Base-by-base conservation (phyloP, 2,329 filamentous ascomycete genomes). In the Blumeria graminis region DNA sequence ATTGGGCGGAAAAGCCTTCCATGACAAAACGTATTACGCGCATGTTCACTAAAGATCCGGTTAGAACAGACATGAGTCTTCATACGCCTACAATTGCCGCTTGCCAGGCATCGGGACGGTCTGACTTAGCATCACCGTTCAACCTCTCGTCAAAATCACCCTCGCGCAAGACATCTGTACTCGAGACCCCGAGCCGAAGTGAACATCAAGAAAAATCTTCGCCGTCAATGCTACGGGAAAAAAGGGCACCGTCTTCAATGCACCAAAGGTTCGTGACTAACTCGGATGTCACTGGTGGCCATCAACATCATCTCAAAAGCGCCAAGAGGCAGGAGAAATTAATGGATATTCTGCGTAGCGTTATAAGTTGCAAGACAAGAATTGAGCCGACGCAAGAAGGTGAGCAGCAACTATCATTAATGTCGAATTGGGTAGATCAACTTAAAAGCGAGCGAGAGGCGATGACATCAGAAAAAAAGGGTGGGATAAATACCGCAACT, bases 341-440 rank as follows among this genome's bases (percentile, higher is more conserved):
- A 57, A 83, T 85, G 18, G 88, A 93, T 68, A 86, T 96, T 80
- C 83, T 94, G 69, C 84, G 88, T 62, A 82, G 83, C 62, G 77
- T 95, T 63, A 76, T 96, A 56, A 73, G 75, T 57, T 87, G 86
- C 61, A 87, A 85, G 69, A 84, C 85, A 66, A 85, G 89, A 60
- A 75, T 78, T 14, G 74, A 81, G 3, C 69, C 73, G 46, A 66
- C 66, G 28, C 72, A 72, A 14, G 75, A 79, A 60, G 74, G 76
- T 33, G 85, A 92, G 59, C 80, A 86, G 65, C 87, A 93, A 61
- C 72, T 96, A 50, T 96, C 90, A 7, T 76, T 98, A 57, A 92
- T 96, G 72, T 92, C 89, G 33, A 89, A 80, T 63, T 96, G 90
- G 90, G 89, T 95, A 57, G 90, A 95, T 68, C 89, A 93, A 60